A percentile compares a stretch with the other conserved stretches of the same genome.
Conservation (phyloP, 495 filamentous ascomycete genomes). For the Neurospora intermedia region DNA sequence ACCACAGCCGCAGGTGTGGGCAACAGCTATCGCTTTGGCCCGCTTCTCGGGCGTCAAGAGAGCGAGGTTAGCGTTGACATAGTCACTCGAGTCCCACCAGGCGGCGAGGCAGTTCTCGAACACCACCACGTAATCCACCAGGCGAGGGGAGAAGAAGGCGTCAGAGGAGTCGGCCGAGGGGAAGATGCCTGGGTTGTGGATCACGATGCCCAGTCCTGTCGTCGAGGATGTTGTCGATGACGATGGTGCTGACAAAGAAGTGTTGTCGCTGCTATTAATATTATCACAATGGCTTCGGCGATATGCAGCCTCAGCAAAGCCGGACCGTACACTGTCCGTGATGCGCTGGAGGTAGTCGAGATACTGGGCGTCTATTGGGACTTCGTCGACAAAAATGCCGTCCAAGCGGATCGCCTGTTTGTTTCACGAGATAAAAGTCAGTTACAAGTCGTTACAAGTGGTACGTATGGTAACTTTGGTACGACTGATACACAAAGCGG, state of each 20-base stretch:
- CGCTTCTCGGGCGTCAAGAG: constrained; percentile 4
- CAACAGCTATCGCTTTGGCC: constrained; percentile 12
- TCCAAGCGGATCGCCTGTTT: constrained; percentile 1
- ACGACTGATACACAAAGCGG: constrained; percentile 6
- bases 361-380: constrained; percentile 1
- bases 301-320: neutral
- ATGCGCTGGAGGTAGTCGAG: constrained; percentile 9
- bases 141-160: constrained; percentile 8
- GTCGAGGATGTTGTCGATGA: neutral
- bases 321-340: neutral
- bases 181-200: constrained; percentile 22
- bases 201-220: neutral
- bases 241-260: neutral
- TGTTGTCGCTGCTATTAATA: neutral
- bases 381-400: constrained; percentile 18
- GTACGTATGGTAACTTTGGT: neutral
- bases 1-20: constrained; percentile 4
- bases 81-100: constrained; percentile 13
- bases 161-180: constrained; percentile 12
- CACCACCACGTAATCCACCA: constrained; percentile 16
- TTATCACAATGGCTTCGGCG: neutral
- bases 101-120: constrained; percentile 17
- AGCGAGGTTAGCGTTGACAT: constrained; percentile 8
- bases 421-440: neutral
- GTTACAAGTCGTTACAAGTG: neutral